Evolutionary conservation across 108 stramenopile genomes (phyloP), one percentile per base, ranked within the genome.

Genomic region (Chaetoceros tenuissimus): DNA sequence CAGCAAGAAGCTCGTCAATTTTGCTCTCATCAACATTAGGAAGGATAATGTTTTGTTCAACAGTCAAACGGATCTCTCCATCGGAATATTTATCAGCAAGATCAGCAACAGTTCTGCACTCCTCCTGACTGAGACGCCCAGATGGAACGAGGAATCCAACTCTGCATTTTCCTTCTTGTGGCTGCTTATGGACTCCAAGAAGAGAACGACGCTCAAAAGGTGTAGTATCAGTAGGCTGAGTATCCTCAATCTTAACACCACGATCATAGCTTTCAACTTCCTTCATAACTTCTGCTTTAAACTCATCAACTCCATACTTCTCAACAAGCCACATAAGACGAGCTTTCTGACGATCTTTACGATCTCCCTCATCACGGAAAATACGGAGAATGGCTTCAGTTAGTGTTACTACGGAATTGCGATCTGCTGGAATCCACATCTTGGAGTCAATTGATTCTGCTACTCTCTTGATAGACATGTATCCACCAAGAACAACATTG

Each of bases 251-350:
- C 46, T 59, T 69, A 24, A 89, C 85, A 20, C 80, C 84, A 48
- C 84, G 79, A 28, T 72, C 57, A 55, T 85, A 92, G 48, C 74
- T 79, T 25, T 72, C 63, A 7, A 92, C 64, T 69, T 94, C 90
- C 48, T 75, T 57, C 24, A 85, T 68, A 5, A 96, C 64, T 16
- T 52, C 71, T 45, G 66, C 62, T 59, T 85, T 84, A 64, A 88
- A 96, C 18, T 75, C 75, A 30, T 80, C 82, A 24, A 90, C 77
- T 47, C 94, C 94, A 49, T 87, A 91, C 67, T 92, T 76, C 58
- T 96, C 94, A 22, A 96, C 87, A 43, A 96, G 75, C 84, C 82
- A 94, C 89, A 94, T 89, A 24, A 96, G 63, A 43, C 95, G 85
- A 10, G 92, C 83, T 66, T 90, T 87, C 53, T 92, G 90, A 3